These are phyloP conservation scores for Cucurbitaria berberidis DNA, from an alignment of 2,329 filamentous ascomycete genomes.

Conservation along the genomic window DNA sequence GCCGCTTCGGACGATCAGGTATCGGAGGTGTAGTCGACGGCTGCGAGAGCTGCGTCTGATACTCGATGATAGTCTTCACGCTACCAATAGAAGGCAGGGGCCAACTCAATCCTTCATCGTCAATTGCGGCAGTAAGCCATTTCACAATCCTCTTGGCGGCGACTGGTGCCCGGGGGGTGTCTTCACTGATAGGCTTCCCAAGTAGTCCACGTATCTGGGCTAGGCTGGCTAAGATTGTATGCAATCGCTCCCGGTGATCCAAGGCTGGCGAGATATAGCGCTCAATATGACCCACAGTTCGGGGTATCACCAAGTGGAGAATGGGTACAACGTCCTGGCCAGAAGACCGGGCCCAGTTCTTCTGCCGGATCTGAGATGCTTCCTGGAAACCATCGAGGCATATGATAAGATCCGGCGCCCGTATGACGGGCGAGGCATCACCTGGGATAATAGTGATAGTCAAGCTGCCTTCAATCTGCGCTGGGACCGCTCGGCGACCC, in stretches of 20 bases:
- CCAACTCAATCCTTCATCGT: slow-evolving; percentile 24
- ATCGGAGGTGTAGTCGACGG: slow-evolving; percentile 16
- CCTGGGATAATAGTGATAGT: slow-evolving; percentile 46
- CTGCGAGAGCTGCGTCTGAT: slow-evolving; percentile 34
- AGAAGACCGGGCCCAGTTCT: slow-evolving; percentile 30
- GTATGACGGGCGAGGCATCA: slow-evolving; percentile 23
- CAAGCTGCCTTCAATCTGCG: slow-evolving; percentile 20
- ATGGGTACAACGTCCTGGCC: slow-evolving; percentile 33
- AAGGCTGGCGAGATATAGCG: slow-evolving; percentile 40
- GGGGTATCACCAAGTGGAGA: slow-evolving; percentile 50
- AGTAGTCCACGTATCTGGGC: slow-evolving; percentile 37
- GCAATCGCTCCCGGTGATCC: slow-evolving; percentile 31
- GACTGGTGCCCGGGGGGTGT: slow-evolving; percentile 29
- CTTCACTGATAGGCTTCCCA: slow-evolving; percentile 42
- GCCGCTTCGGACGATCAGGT: slow-evolving; percentile 34
- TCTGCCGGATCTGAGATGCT: slow-evolving; percentile 30
- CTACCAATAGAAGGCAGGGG: slow-evolving; percentile 40
- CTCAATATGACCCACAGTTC: slow-evolving; percentile 54
- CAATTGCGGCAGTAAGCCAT: slow-evolving; percentile 22
- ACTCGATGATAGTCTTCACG: slow-evolving; percentile 39
- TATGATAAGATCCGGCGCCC: slow-evolving; percentile 49
- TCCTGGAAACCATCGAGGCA: slow-evolving; percentile 47
- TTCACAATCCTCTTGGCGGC: slow-evolving; percentile 36
- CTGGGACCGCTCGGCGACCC: slow-evolving; percentile 11
- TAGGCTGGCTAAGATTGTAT: slow-evolving; percentile 48